Evolutionary conservation across 495 filamentous ascomycete genomes (phyloP), one percentile per base, ranked within the genome.

Genomic region (Cercophora samala): DNA sequence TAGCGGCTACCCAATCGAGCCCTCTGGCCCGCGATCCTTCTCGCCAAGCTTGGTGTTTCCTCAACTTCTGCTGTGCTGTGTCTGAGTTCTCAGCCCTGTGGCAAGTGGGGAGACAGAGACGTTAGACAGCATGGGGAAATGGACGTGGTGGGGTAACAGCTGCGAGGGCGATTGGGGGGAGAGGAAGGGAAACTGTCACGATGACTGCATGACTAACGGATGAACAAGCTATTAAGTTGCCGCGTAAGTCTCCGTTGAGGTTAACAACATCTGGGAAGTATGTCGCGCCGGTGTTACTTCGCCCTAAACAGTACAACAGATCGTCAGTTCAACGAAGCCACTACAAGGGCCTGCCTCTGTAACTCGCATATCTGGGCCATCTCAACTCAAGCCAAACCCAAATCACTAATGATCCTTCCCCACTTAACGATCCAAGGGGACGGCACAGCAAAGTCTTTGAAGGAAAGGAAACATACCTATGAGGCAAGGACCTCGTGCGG

Each of bases 361-460:
- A 9, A 46, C 24, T 46, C 60, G 60, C 60, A 62, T 42, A 62
- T 62, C 60, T 62, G 60, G 60, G 60, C 60, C 60, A 62, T 62
- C 60, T 62, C 60, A 42, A 19, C 29, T 42, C 26, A 42, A 46
- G 18, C 24, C 60, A 18, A n/a, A 23, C 23, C 19, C 19, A 58
- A 58, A 60, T 46, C 60, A 37, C 32, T 62, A 23, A 62, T 62
- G 60, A 62, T 62, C 60, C 60, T 62, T 62, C 26, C n/a, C n/a
- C n/a, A n/a, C n/a, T n/a, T n/a, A n/a, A n/a, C 11, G 22, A 21
- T 56, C 22, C 53, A 19, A 56, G 53, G n/a, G 22, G 53, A 19
- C 13, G 53, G 53, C 53, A 56, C 53, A 56, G 19, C 53, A 56
- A 56, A 3, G 3, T 15, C 22, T 5, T 15, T 56, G 53, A 56